These are phyloP conservation scores for Acrocalymma vagum DNA, from an alignment of 2,329 filamentous ascomycete species.

Conservation along the genomic window DNA sequence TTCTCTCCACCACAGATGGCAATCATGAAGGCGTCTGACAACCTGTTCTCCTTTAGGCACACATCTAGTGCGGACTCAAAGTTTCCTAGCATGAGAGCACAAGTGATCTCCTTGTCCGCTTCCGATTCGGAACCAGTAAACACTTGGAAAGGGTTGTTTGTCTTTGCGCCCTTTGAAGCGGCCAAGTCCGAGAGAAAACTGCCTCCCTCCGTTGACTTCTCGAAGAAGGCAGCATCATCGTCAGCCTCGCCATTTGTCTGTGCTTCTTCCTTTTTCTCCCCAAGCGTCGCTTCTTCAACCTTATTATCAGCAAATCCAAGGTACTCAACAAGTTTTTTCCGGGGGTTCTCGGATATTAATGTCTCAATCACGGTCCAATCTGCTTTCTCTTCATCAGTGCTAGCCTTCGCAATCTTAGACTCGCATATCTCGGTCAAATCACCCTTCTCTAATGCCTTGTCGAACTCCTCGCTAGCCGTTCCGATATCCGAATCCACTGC, in stretches of 20 bases:
- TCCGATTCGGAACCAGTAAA: slow-evolving; percentile 84
- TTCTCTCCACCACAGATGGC: slow-evolving; percentile 95
- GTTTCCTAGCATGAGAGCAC: slow-evolving; percentile 85
- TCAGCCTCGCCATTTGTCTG: slow-evolving; percentile 57
- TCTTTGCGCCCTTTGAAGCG: slow-evolving; percentile 89
- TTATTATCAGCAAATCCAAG: slow-evolving; percentile 79
- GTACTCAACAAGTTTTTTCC: slow-evolving; percentile 85
- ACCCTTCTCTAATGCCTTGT: slow-evolving; percentile 79
- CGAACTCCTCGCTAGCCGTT: slow-evolving; percentile 85
- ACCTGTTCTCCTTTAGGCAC: slow-evolving; percentile 85
- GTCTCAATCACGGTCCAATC: slow-evolving; percentile 97
- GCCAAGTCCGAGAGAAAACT: slow-evolving; percentile 87
- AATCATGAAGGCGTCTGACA: slow-evolving; percentile 97
- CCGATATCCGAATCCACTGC: slow-evolving; percentile 86
- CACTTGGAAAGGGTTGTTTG: slow-evolving; percentile 92
- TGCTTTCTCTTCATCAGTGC: slow-evolving; percentile 89
- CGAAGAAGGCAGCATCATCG: slow-evolving; percentile 78
- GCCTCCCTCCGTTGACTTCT: slow-evolving; percentile 73
- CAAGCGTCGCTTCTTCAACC: slow-evolving; percentile 45
- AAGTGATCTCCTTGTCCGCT: slow-evolving; percentile 86
- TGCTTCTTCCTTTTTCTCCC: slow-evolving; percentile 31
- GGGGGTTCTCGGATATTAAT: slow-evolving; percentile 83
- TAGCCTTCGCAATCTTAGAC: slow-evolving; percentile 76
- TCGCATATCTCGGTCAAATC: slow-evolving; percentile 83
- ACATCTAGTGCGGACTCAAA: slow-evolving; percentile 91